phyloP scores from a whole-genome alignment of 768 basidiomycete genomes.

The Galerina sulciceps region DNA sequence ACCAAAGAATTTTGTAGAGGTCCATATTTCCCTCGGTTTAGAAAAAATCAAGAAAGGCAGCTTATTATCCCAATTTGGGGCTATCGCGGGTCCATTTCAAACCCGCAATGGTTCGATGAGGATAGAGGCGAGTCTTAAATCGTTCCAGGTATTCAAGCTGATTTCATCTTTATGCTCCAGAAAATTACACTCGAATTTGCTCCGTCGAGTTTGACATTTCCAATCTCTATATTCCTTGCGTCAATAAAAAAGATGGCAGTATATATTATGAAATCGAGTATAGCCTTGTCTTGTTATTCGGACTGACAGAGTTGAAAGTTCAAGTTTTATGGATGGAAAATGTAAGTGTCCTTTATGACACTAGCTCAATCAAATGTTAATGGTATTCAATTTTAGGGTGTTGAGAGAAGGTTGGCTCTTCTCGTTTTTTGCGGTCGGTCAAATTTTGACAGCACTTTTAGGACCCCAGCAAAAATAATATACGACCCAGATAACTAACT shows the following conservation, averaged over 20 bases:
- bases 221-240: slow-evolving; percentile 15
- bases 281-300: slow-evolving; percentile 52
- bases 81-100: slow-evolving; percentile 26
- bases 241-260: too few species aligned
- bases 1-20: slow-evolving; percentile 44
- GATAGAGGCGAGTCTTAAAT: slow-evolving; percentile 22
- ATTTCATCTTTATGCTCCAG: slow-evolving; percentile 14
- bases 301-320: slow-evolving; percentile 56
- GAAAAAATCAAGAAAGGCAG: slow-evolving; percentile 15
- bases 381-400: slow-evolving; percentile 4
- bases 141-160: not conserved
- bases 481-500: slow-evolving; percentile 24
- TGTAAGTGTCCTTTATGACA: slow-evolving; percentile 28
- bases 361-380: not conserved
- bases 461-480: slow-evolving; percentile 40
- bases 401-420: slow-evolving; percentile 11
- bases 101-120: slow-evolving; percentile 32
- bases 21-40: slow-evolving; percentile 32
- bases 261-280: slow-evolving; percentile 36
- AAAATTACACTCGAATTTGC: slow-evolving; percentile 31
- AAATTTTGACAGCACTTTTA: not conserved
- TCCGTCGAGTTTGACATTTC: slow-evolving; percentile 31
- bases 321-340: slow-evolving; percentile 55
- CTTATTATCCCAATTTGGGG: slow-evolving; percentile 23
- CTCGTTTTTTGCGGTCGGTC: not conserved